Conservation (phyloP, 2,329 filamentous ascomycete species). For the Aspergillus bombycis region DNA sequence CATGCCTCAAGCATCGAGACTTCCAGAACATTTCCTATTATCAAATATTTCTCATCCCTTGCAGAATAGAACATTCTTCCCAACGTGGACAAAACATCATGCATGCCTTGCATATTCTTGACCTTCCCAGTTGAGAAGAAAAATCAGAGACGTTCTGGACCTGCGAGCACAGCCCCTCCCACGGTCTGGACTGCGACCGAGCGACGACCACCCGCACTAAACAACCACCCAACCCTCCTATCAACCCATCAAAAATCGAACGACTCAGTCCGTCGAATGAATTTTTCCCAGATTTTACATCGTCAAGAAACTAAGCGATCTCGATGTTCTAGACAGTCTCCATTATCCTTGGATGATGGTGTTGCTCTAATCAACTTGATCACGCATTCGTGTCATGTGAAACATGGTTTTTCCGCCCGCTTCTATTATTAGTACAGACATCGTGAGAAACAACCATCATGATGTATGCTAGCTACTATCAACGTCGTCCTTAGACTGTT, state of each 20-base stretch:
- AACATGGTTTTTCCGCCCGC: neutral
- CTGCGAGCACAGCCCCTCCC: neutral
- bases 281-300: neutral
- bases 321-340: neutral
- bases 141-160: neutral
- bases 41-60: neutral
- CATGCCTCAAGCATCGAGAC: neutral
- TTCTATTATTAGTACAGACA: neutral
- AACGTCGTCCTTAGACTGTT: neutral
- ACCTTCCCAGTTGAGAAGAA: neutral
- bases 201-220: neutral
- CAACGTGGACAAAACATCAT: neutral
- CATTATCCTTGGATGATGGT: neutral
- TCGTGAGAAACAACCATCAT: neutral
- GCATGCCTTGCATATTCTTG: conserved; percentile 11
- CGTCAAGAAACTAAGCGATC: neutral
- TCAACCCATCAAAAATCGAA: neutral
- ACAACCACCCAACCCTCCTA: neutral
- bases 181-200: conserved; percentile 1
- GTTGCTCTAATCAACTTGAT: neutral
- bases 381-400: conserved; percentile 1
- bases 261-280: neutral
- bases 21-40: conserved; percentile 4
- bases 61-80: neutral
- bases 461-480: neutral